These are phyloP conservation scores for Paxillus rubicundulus DNA, from an alignment of 768 basidiomycete genomes.

Conservation along the genomic window DNA sequence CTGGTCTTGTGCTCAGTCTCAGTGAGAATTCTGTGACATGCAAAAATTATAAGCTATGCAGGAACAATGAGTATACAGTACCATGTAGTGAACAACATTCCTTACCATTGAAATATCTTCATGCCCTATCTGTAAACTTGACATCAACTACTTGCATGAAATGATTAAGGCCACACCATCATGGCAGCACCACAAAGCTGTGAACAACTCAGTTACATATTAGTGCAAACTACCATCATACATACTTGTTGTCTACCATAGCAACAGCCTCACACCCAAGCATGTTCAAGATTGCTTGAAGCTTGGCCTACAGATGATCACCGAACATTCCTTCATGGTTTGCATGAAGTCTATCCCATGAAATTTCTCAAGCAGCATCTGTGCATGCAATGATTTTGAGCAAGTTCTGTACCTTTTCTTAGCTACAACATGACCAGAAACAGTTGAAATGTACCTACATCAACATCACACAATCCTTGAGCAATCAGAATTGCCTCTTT, in stretches of 20 bases:
- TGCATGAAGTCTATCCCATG: slow-evolving; percentile 12
- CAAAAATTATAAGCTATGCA: neutral
- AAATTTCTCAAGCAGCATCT: slow-evolving; percentile 6
- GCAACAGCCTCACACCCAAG: neutral
- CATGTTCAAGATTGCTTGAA: neutral
- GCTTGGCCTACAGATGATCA: slow-evolving; percentile 8
- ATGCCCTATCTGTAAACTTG: neutral
- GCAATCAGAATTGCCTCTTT: neutral
- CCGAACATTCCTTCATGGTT: slow-evolving; percentile 9
- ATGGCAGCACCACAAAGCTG: neutral
- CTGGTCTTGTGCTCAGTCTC: too few relatives aligned
- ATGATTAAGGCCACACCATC: slow-evolving; percentile 1
- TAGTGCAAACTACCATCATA: too few relatives aligned
- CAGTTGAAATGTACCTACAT: too few relatives aligned
- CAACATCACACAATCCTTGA: neutral
- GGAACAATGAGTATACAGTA: too few relatives aligned
- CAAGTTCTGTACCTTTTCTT: too few relatives aligned
- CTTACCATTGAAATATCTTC: neutral
- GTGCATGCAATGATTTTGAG: neutral
- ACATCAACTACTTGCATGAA: neutral
- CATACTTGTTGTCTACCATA: neutral
- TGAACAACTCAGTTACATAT: too few relatives aligned
- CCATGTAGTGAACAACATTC: too few relatives aligned
- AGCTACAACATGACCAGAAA: too few relatives aligned
- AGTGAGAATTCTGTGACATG: too few relatives aligned